A percentile compares a stretch with the other conserved stretches of the same genome.
Conservation (phyloP, 1,139 yeast species). For the Kurtzmaniella quercitrusa region DNA sequence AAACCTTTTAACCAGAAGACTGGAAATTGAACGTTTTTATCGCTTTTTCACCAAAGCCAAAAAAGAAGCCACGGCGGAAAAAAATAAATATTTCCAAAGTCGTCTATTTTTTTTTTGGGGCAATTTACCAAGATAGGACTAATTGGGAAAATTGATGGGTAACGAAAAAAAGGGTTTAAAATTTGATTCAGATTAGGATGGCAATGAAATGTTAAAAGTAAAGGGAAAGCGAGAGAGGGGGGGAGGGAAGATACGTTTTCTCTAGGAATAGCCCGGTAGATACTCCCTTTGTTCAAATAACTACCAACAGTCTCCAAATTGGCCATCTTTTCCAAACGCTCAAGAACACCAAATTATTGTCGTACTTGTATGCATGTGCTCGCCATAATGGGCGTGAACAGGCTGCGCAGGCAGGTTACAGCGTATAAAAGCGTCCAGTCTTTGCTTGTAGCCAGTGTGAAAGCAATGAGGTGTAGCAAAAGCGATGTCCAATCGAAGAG, state of each 20-base stretch:
- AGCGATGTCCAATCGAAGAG: too few species aligned
- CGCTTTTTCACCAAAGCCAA: background rate
- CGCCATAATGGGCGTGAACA: background rate
- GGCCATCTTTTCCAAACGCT: background rate
- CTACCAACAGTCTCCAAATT: too few species aligned
- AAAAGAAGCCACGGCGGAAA: background rate
- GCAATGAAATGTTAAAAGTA: too few species aligned
- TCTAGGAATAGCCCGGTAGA: too few species aligned
- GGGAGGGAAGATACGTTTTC: too few species aligned
- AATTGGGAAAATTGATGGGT: background rate
- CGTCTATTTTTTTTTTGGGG: background rate
- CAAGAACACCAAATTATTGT: background rate
- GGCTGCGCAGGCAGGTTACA: background rate
- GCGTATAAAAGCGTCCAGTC: background rate
- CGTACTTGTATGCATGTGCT: background rate
- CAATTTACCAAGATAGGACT: background rate
- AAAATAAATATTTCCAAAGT: background rate
- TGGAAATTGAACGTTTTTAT: background rate
- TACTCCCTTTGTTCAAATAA: too few species aligned
- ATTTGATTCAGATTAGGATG: too few species aligned
- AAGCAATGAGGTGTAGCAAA: too few species aligned
- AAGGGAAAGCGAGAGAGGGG: too few species aligned
- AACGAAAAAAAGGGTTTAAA: background rate
- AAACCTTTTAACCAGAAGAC: too few species aligned
- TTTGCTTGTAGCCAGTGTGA: too few species aligned